A percentile compares a stretch with the other conserved stretches of the same genome.
Conservation (phyloP, 441 rosid species). For the Eruca vesicaria region DNA sequence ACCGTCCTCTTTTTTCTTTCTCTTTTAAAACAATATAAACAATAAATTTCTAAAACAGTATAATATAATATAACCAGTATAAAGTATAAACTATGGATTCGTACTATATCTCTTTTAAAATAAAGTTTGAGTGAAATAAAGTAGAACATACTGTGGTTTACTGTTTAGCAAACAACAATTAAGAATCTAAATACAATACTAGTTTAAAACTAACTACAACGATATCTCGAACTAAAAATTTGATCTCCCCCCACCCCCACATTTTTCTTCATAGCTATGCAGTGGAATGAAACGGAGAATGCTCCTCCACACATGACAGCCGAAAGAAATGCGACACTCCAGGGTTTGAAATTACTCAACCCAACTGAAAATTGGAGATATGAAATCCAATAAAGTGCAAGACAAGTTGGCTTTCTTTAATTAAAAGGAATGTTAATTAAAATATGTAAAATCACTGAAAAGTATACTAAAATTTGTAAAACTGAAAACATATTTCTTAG, state of each 20-base stretch:
- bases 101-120: not conserved
- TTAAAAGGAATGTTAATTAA: not conserved
- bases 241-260: not conserved
- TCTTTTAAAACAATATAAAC: not conserved
- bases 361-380: not conserved
- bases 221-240: not conserved
- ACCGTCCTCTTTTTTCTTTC: slow-evolving; percentile 14
- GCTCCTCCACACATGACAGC: not conserved
- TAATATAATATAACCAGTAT: not conserved
- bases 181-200: not conserved
- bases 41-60: not conserved
- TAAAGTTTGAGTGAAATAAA: too few species aligned
- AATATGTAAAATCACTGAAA: not conserved
- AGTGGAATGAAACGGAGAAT: not conserved
- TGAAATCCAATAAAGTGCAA: not conserved
- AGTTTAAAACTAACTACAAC: not conserved
- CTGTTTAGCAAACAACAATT: not conserved
- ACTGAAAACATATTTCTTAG: not conserved
- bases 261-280: not conserved
- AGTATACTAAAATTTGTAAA: not conserved
- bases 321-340: not conserved
- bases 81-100: not conserved
- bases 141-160: not conserved
- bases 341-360: not conserved
- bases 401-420: not conserved